Base-by-base conservation (phyloP, 2,329 filamentous ascomycete species). In the Seiridium cupressi region DNA sequence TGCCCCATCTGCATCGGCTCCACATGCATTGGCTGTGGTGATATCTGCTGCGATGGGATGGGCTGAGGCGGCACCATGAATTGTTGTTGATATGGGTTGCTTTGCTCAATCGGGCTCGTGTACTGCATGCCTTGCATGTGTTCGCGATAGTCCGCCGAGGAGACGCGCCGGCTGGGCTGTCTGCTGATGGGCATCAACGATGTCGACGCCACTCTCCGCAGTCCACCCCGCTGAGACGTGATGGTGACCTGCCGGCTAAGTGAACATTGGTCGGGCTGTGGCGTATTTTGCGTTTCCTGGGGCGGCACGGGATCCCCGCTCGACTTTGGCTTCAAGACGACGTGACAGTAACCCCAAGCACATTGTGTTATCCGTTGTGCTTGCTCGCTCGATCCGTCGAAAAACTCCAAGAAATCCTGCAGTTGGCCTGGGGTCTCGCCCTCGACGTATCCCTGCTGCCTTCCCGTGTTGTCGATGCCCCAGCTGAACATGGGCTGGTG, bases 391-490 rank as follows among this genome's bases (percentile, higher is more conserved):
- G 82, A 79, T 44, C 84, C 81, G 4, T 83, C 85, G 67, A 88
- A 89, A 67, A 87, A 87, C 67, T 89, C 87, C 34, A 89, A 79
- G 6, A 87, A 79, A 66, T 89, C 87, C 68, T 88, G 84, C 8
- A 89, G 74, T 63, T 87, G 84, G 10, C 86, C 85, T 6, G 83
- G 82, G 61, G 81, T 85, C 69, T 88, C 85, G 59, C 86, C 85
- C 69, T 89, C 85, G 38, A 85, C 75, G 64, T 84, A 85, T 0
- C 83, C 83, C 63, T 84, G 83, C 1, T 82, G 81, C 56, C 83
- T 77, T 1, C 83, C 83, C 1, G 83, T 86, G 66, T 79, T 81
- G 64, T 81, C 82, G 1, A 81, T 76, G 59, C 84, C 81, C 87
- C 87, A 89, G 58, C 85, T 77, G 66, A 84, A 82, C 62, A 87